Conservation (phyloP, 2,329 filamentous ascomycete genomes). For the Diaporthe ampelina region DNA sequence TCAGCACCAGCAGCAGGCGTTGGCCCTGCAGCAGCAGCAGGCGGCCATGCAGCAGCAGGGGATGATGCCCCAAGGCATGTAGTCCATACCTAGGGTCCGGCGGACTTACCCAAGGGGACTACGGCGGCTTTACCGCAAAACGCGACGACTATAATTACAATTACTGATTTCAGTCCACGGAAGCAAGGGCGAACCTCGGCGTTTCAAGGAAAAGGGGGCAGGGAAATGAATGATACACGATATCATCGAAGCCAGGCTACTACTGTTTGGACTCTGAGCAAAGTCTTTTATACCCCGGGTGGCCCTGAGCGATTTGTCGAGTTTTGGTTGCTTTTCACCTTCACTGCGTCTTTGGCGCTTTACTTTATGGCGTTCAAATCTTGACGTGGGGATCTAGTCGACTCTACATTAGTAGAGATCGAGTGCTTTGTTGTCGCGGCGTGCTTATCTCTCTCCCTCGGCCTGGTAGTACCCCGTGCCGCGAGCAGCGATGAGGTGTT, state of each 20-base stretch:
- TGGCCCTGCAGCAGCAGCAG: conserved; percentile 53
- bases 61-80: conserved; percentile 69
- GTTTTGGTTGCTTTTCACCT: background rate
- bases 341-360: background rate
- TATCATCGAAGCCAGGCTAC: conserved; percentile 30
- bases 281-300: conserved; percentile 41
- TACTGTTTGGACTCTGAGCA: conserved; percentile 33
- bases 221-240: conserved; percentile 34
- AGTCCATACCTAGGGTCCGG: conserved; percentile 40
- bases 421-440: background rate
- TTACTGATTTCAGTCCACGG: background rate
- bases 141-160: conserved; percentile 5
- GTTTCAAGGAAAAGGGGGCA: conserved; percentile 29
- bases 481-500: background rate
- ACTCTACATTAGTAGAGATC: background rate
- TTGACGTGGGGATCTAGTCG: background rate
- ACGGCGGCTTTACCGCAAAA: background rate
- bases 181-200: conserved; percentile 19
- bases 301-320: conserved; percentile 26
- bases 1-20: conserved; percentile 42
- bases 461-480: background rate
- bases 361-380: background rate
- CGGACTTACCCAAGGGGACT: background rate
- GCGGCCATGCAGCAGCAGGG: conserved; percentile 55
- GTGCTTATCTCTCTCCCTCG: background rate